These are phyloP conservation scores for Zalaria obscura DNA, from an alignment of 2,329 filamentous ascomycete species.

Conservation along the genomic window DNA sequence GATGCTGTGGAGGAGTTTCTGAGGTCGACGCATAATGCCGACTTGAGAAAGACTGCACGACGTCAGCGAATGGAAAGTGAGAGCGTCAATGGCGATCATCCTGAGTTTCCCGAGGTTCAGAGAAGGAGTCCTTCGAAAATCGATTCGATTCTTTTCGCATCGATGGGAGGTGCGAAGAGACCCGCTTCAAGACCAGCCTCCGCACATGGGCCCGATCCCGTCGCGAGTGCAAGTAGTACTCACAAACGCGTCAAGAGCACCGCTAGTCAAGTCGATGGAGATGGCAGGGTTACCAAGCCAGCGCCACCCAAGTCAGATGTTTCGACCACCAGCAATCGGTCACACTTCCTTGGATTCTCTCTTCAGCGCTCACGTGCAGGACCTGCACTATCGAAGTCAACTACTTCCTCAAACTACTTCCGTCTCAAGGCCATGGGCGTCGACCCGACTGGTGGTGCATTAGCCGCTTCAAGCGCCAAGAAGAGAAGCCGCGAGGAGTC, in stretches of 20 bases:
- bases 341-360: constrained; percentile 16
- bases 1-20: constrained; percentile 8
- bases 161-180: neutral
- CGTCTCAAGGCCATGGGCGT: constrained; percentile 34
- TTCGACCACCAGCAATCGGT: constrained; percentile 11
- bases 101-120: neutral
- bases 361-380: constrained; percentile 4
- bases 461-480: constrained; percentile 14
- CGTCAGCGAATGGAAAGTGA: neutral
- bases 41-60: neutral
- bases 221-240: neutral
- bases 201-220: constrained; percentile 8
- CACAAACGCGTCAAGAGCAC: constrained; percentile 17
- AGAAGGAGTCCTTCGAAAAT: neutral
- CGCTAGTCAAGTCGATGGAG: constrained; percentile 11
- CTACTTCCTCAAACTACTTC: constrained; percentile 30
- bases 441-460: constrained; percentile 18
- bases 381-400: constrained; percentile 2
- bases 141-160: neutral
- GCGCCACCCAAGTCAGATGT: constrained; percentile 1
- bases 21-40: neutral
- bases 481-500: constrained; percentile 7
- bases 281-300: constrained; percentile 10
- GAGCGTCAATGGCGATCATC: neutral
- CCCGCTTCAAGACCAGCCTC: constrained; percentile 6